phyloP scores from a whole-genome alignment of 805 yeast species.

The Metschnikowia gruessii region DNA sequence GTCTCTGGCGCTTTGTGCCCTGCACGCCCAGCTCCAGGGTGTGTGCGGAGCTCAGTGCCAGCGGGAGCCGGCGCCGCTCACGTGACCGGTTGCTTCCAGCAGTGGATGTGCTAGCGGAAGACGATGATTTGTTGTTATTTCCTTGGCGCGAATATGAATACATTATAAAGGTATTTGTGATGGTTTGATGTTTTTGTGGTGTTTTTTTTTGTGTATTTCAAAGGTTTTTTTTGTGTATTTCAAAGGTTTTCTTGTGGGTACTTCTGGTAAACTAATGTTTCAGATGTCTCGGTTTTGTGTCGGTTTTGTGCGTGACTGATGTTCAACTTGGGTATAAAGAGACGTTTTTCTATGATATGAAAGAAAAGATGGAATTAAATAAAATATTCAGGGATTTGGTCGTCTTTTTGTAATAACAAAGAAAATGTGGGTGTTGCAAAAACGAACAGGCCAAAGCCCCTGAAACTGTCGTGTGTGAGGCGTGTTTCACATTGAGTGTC shows the following conservation, averaged over 20 bases:
- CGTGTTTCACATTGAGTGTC: slow-evolving; percentile 10
- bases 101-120: slow-evolving; percentile 12
- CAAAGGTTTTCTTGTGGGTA: too few relatives aligned
- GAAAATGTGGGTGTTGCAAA: slow-evolving; percentile 7
- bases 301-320: too few relatives aligned
- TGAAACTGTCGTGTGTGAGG: slow-evolving; percentile 8
- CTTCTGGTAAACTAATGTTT: too few relatives aligned
- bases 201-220: too few relatives aligned
- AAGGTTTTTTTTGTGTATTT: too few relatives aligned
- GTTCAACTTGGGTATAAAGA: too few relatives aligned
- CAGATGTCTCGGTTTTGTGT: too few relatives aligned
- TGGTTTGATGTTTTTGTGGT: background rate
- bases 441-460: background rate
- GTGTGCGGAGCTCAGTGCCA: slow-evolving; percentile 9
- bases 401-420: slow-evolving; percentile 4
- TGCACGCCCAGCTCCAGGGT: slow-evolving; percentile 5
- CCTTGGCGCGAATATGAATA: slow-evolving; percentile 21
- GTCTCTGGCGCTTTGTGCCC: slow-evolving; percentile 11
- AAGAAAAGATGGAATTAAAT: background rate
- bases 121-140: slow-evolving; percentile 9
- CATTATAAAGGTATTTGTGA: slow-evolving; percentile 6
- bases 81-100: slow-evolving; percentile 8
- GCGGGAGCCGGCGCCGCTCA: slow-evolving; percentile 12
- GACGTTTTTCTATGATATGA: background rate
- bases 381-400: background rate